These are phyloP conservation scores for Sclerotinia spermophila DNA, from an alignment of 2,329 filamentous ascomycete species.

Conservation along the genomic window DNA sequence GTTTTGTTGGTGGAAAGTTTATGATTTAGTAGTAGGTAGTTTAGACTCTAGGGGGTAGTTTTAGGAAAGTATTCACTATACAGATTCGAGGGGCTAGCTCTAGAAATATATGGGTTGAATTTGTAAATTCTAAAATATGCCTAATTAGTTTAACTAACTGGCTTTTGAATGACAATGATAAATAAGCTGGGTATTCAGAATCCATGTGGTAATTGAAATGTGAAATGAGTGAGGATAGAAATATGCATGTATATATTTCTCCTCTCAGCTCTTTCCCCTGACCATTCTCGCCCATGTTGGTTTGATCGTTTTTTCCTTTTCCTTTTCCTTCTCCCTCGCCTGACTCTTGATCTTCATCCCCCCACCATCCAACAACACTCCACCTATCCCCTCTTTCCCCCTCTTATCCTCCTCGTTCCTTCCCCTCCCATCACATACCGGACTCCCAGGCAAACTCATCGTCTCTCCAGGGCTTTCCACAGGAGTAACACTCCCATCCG, in stretches of 20 bases:
- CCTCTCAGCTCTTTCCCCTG: background rate
- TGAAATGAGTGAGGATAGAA: no score
- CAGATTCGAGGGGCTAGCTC: no score
- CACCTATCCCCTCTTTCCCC: background rate
- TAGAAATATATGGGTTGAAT: no score
- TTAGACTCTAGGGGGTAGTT: no score
- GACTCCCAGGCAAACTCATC: conserved; percentile 25
- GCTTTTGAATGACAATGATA: no score
- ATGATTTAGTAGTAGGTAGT: no score
- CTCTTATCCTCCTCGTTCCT: background rate
- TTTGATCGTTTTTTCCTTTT: conserved; percentile 5
- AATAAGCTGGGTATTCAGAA: background rate
- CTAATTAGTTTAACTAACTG: no score
- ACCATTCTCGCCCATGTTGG: conserved; percentile 21
- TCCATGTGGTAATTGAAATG: no score
- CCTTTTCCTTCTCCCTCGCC: background rate
- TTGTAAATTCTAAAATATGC: no score
- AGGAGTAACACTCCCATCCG: conserved; percentile 24
- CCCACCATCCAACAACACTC: background rate
- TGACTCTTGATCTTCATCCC: background rate
- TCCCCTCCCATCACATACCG: background rate
- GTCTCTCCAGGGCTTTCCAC: conserved; percentile 20
- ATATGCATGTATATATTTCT: no score
- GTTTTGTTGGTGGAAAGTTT: no score
- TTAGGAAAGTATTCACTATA: no score